A percentile compares a stretch with the other conserved stretches of the same genome.
Evolutionary conservation across 2,329 filamentous ascomycete species (phyloP).

Genomic region (Madurella mycetomatis): DNA sequence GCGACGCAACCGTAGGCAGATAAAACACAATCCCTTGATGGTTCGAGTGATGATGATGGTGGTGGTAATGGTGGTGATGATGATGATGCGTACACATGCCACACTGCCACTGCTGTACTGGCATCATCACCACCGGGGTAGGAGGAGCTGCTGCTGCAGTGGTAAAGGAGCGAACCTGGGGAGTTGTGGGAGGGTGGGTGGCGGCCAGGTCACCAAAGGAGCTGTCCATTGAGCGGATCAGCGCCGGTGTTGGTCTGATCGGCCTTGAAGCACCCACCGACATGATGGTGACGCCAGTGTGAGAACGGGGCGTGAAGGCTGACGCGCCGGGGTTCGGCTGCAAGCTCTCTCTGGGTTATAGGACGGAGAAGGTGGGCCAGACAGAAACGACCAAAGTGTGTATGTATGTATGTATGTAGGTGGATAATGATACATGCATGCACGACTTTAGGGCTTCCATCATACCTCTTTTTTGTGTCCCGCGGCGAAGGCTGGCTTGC

Average conservation of each 20-base stretch:
- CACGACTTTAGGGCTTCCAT: conserved; percentile 33
- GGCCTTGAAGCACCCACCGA: conserved; percentile 17
- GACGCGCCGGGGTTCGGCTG: conserved; percentile 53
- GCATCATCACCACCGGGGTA: conserved; percentile 20
- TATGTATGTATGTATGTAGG: conserved; percentile 2
- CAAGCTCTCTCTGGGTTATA: conserved; percentile 33
- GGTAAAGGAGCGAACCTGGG: conserved; percentile 21
- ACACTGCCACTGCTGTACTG: background rate
- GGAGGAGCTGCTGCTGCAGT: background rate
- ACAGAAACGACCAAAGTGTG: conserved; percentile 38
- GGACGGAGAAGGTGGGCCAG: conserved; percentile 5
- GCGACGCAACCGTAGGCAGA: no score
- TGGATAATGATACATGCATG: conserved; percentile 29
- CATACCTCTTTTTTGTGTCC: conserved; percentile 48
- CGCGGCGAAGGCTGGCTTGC: conserved; percentile 28
- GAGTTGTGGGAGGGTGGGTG: background rate
- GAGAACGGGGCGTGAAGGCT: conserved; percentile 48
- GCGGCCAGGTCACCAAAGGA: conserved; percentile 10
- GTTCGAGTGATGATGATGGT: no score
- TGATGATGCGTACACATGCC: no score
- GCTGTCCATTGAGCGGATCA: conserved; percentile 14
- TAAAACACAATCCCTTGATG: no score
- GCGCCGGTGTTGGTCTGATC: conserved; percentile 16
- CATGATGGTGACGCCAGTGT: conserved; percentile 17
- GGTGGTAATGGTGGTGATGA: no score